These are phyloP conservation scores for Colletotrichum cereale DNA, from an alignment of 2,329 filamentous ascomycete species.

Conservation along the genomic window DNA sequence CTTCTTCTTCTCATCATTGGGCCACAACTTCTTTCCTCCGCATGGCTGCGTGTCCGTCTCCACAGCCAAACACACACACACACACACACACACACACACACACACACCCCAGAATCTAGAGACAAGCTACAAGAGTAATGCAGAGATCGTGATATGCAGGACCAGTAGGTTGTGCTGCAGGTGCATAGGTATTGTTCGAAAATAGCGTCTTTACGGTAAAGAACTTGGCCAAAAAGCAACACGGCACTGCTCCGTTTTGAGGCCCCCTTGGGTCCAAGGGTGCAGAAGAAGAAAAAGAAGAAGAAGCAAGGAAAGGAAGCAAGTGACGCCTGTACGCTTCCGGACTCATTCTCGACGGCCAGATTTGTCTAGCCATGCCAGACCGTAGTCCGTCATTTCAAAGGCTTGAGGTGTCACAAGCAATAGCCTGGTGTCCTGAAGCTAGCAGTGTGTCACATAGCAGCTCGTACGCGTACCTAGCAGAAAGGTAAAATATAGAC, in stretches of 20 bases:
- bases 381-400: background rate
- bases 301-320: too few relatives aligned
- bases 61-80: background rate
- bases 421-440: background rate
- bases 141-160: conserved; percentile 16
- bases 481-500: conserved; percentile 30
- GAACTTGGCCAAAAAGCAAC: background rate
- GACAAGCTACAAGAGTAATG: conserved; percentile 3
- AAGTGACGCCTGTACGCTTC: background rate
- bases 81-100: background rate
- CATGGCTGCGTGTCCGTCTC: conserved; percentile 22
- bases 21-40: conserved; percentile 23
- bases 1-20: conserved; percentile 12
- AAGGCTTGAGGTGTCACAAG: conserved; percentile 7
- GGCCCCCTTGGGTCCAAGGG: background rate
- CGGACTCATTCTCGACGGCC: background rate
- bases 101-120: background rate
- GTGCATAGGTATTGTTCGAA: conserved; percentile 16
- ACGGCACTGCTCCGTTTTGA: conserved; percentile 4
- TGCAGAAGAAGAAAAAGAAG: background rate
- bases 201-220: conserved; percentile 15
- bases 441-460: conserved; percentile 23
- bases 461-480: conserved; percentile 21
- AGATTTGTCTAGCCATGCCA: background rate
- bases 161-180: conserved; percentile 21